phyloP scores from a whole-genome alignment of 2,329 filamentous ascomycete genomes.

The Phialocephala subalpina region DNA sequence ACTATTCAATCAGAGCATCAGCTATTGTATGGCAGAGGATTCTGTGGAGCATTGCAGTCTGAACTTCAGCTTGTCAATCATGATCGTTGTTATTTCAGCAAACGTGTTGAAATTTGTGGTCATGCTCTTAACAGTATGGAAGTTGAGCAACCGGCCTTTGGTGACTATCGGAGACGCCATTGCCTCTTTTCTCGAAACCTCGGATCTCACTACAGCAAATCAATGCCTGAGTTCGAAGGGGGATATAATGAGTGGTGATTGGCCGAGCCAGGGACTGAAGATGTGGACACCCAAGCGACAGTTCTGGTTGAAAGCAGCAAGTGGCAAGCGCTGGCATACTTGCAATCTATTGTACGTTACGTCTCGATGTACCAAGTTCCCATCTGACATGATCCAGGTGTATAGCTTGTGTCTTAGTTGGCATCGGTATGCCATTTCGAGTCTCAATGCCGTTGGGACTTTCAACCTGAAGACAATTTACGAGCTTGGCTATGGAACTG shows the following conservation, averaged over 20 bases:
- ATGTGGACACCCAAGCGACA: not conserved
- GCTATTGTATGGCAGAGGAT: conserved; percentile 21
- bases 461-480: conserved; percentile 14
- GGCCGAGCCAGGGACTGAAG: not conserved
- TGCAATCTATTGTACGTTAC: conserved; percentile 28
- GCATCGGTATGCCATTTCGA: not conserved
- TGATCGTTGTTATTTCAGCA: conserved; percentile 20
- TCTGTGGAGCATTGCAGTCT: conserved; percentile 17
- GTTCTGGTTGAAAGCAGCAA: not conserved
- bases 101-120: conserved; percentile 17
- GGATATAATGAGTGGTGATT: not conserved
- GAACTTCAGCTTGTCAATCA: conserved; percentile 24
- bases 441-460: conserved; percentile 1
- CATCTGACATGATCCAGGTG: conserved; percentile 15
- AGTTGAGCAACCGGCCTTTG: conserved; percentile 28
- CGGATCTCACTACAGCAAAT: conserved; percentile 39
- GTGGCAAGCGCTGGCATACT: conserved; percentile 34
- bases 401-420: conserved; percentile 12
- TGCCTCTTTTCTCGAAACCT: conserved; percentile 43
- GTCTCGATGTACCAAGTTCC: not conserved
- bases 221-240: not conserved
- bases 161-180: conserved; percentile 46
- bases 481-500: conserved; percentile 21
- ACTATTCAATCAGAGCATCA: conserved; percentile 1
- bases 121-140: conserved; percentile 20